Evolutionary conservation across 345 rosid genomes (phyloP), one percentile per base, ranked within the genome.

Genomic region (Rhodamnia rubescens): DNA sequence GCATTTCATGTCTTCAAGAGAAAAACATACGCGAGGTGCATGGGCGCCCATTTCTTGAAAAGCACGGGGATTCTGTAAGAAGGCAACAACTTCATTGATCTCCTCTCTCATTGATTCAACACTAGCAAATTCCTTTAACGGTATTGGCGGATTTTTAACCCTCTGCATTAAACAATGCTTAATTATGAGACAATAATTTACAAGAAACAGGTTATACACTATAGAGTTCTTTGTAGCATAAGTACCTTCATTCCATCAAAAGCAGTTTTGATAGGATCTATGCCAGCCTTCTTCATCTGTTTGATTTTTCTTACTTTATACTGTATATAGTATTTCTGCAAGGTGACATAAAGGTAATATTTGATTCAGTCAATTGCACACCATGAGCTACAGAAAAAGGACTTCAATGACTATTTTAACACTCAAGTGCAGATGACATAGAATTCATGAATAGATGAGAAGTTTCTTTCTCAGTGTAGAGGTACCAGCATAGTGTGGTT

Each of bases 41-140:
- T 93, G 93, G 85, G 99, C 99, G 85, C 98, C 99, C 94, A 96
- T 95, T 88, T 96, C 98, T 89, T 96, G 95, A 86, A 95, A 96
- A 85, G 98, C 98, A 88, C 91, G 87, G 61, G 99, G 99, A 87
- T 96, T 96, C 88, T 93, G 96, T 88, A 96, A 90, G 93, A 96
- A 96, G 53, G 99, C 98, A 82, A 96, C 98, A 58, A 96, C 98
- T 91, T 96, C 99, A 86, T 95, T 93, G 89, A 96, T 96, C 91
- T 96, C 99, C 91, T 96, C 98, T 90, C 93, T 93, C 99, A 95
- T 96, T 86, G 98, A 96, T 82, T 96, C 99, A 85, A 96, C 85
- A 91, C 99, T 96, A 87, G 99, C 94, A 92, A 96, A 96, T 86
- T 93, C 93, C 86, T 92, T 92, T 89, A 96, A 90, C 1, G 96